These are phyloP conservation scores for Linderniella brevidens DNA, from an alignment of 257 asterid genomes.

Conservation along the genomic window DNA sequence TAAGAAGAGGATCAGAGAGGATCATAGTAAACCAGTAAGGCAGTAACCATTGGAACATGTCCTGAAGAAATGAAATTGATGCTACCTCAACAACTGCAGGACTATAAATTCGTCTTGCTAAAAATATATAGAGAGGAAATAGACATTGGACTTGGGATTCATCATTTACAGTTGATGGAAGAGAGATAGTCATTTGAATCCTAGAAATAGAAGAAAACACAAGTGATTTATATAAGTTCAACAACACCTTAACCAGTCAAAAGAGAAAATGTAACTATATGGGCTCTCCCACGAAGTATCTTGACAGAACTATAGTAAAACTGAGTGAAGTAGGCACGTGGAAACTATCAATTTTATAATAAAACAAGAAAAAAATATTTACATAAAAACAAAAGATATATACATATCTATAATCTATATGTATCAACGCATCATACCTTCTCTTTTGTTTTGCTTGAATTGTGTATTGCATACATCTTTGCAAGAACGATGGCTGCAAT, in stretches of 20 bases:
- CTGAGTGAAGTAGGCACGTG: neutral
- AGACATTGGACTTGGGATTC: slow-evolving; percentile 43
- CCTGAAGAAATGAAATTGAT: slow-evolving; percentile 8
- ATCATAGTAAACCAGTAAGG: slow-evolving; percentile 9
- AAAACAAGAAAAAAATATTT: slow-evolving; percentile 1
- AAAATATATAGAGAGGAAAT: slow-evolving; percentile 71
- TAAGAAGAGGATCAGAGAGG: slow-evolving; percentile 16
- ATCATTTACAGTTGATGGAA: slow-evolving; percentile 51
- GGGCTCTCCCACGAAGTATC: too few species aligned
- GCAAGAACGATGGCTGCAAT: slow-evolving; percentile 78
- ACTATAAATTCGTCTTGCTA: slow-evolving; percentile 61
- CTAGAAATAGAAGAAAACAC: slow-evolving; percentile 19
- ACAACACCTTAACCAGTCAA: neutral
- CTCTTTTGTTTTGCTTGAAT: slow-evolving; percentile 66
- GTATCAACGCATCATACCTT: slow-evolving; percentile 25
- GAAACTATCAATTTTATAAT: neutral
- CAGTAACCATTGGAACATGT: slow-evolving; percentile 10
- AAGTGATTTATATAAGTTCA: neutral
- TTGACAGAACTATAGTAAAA: too few species aligned
- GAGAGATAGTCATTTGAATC: slow-evolving; percentile 71
- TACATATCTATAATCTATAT: too few species aligned
- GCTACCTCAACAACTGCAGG: slow-evolving; percentile 51
- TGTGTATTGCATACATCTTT: slow-evolving; percentile 73
- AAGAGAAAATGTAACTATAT: neutral
- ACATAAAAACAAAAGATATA: neutral